A percentile compares a stretch with the other conserved stretches of the same genome.
Conservation (phyloP, 495 filamentous ascomycete species). For the Penicillium chermesinum region DNA sequence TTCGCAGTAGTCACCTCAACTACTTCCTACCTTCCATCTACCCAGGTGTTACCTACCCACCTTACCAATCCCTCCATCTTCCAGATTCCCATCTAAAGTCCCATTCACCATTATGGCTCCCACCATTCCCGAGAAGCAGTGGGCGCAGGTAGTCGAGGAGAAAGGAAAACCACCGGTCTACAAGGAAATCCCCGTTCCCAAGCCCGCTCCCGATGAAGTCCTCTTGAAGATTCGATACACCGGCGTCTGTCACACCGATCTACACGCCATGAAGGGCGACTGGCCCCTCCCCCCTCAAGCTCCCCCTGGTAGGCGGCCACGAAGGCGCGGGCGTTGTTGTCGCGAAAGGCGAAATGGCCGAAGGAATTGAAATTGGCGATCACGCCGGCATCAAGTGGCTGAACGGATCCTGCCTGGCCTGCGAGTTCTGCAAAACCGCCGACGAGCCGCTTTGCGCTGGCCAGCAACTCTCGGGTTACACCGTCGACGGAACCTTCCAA, state of each 20-base stretch:
- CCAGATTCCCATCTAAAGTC: neutral
- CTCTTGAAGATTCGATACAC: slow-evolving; percentile 85
- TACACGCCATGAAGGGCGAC: slow-evolving; percentile 79
- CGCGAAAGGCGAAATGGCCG: slow-evolving; percentile 63
- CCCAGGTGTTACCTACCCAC: neutral
- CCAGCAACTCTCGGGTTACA: slow-evolving; percentile 65
- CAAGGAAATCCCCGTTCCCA: slow-evolving; percentile 73
- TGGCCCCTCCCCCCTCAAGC: slow-evolving; percentile 74
- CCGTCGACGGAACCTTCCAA: slow-evolving; percentile 81
- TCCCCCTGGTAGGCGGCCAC: slow-evolving; percentile 83
- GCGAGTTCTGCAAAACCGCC: slow-evolving; percentile 65
- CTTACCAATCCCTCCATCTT: neutral
- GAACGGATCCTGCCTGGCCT: slow-evolving; percentile 68
- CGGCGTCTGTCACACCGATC: slow-evolving; percentile 84
- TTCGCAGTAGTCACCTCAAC: no score
- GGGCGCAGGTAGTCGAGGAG: slow-evolving; percentile 80
- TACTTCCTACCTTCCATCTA: neutral
- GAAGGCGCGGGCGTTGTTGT: slow-evolving; percentile 82
- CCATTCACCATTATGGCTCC: slow-evolving; percentile 13
- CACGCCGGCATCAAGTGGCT: slow-evolving; percentile 80
- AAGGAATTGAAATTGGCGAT: slow-evolving; percentile 65
- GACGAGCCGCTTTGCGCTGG: slow-evolving; percentile 66
- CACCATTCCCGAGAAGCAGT: slow-evolving; percentile 65
- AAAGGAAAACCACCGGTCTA: slow-evolving; percentile 66
- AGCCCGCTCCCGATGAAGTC: slow-evolving; percentile 78